Base-by-base conservation (phyloP, 2,329 filamentous ascomycete species). In the Pleurostoma richardsiae region DNA sequence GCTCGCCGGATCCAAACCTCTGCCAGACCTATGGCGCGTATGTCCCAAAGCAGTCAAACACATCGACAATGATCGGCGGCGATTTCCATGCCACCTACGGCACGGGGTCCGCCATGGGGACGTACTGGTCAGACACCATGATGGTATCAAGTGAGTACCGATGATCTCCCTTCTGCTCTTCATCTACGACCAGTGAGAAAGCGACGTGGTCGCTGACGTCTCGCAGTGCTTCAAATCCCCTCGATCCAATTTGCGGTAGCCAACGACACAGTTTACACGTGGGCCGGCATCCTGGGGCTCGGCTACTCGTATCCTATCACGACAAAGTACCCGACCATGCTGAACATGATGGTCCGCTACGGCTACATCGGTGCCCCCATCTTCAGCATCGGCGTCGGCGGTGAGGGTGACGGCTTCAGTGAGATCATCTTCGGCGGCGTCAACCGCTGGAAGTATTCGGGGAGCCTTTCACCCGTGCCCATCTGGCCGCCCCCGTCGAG, bases 391-490 rank as follows among this genome's bases (percentile, higher is more conserved):
- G 62, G 59, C 0, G 56, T 68, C 3, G 65, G 65, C 2, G 60
- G 59, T 7, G 59, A 63, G 39, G 60, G 56, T 4, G 57, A 60
- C 26, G 61, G 60, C 4, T 58, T 60, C 26, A 61, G 63, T 33
- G 62, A 66, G 30, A 65, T 69, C 40, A 61, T 76, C 6, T 74
- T 76, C 47, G 72, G 72, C 26, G 73, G 71, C 11, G 64, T 76
- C 26, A 71, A 75, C 54, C 63, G 65, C 11, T 65, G 61, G 47
- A 73, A 74, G 50, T 76, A 65, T 42, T 54, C 56, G n/a, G 58
- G 56, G 6, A 39, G 39, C 2, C 47, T 60, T 5, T 50, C 54
- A 42, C 54, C 58, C 0, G 53, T 60, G 1, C 26, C 61, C 6
- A 60, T 69, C 40, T 69, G 63, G 54, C 65, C 65, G 1, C 60